Evolutionary conservation across 176 grass and related monocot genomes (phyloP).

Genomic region (sorghum (Sorghum bicolor)): DNA sequence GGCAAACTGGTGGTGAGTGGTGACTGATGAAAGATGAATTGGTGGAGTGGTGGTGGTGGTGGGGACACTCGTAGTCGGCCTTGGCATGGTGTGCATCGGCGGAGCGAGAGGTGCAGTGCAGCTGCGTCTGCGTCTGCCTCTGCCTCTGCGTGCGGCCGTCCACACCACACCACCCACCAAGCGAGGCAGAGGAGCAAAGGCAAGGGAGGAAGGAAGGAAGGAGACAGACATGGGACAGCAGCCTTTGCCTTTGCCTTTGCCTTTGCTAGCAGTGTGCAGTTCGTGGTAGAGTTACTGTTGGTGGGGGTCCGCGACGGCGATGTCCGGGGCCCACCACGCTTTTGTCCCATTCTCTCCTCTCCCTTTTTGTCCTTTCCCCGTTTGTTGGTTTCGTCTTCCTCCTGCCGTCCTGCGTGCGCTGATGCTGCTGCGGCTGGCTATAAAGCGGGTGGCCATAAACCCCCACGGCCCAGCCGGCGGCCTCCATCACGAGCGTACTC

Average conservation of each 20-base stretch:
- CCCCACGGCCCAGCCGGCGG: too few relatives aligned
- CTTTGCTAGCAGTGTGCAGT: neutral
- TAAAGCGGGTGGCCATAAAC: too few relatives aligned
- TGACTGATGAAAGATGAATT: neutral
- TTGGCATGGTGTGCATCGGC: too few relatives aligned
- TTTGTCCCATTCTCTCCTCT: constrained; percentile 19
- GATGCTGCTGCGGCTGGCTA: too few relatives aligned
- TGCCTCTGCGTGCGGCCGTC: too few relatives aligned
- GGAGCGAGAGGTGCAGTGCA: too few relatives aligned
- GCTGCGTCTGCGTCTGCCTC: too few relatives aligned
- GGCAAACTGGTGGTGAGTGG: neutral
- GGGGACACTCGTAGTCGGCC: neutral
- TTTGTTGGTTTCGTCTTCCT: neutral
- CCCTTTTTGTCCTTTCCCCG: neutral
- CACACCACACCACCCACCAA: too few relatives aligned
- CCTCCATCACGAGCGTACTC: too few relatives aligned
- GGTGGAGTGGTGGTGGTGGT: neutral
- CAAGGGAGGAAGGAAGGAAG: too few relatives aligned
- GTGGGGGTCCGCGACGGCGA: neutral
- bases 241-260: neutral
- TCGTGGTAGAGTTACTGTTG: constrained; percentile 9
- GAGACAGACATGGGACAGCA: neutral
- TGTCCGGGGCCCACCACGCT: neutral
- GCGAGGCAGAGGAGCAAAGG: too few relatives aligned
- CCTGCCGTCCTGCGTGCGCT: too few relatives aligned